These are phyloP conservation scores for Thymus mandschuricus DNA, from an alignment of 257 asterid species.

Conservation along the genomic window DNA sequence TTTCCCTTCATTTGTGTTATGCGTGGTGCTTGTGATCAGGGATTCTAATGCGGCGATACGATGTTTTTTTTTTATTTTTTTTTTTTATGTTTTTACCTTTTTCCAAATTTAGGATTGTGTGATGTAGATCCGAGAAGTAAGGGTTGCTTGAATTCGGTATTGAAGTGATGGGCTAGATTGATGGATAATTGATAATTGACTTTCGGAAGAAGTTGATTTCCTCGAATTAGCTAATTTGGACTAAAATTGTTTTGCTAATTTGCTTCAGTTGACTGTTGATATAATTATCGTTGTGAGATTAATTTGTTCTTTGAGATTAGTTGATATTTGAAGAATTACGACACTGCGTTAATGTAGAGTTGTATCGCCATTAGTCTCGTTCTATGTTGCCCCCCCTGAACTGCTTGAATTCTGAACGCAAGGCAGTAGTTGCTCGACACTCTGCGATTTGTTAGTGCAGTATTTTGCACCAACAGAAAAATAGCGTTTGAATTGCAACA, in stretches of 20 bases:
- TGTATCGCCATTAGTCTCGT: neutral
- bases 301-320: neutral
- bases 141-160: slow-evolving; percentile 16
- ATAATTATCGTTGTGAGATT: neutral
- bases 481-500: neutral
- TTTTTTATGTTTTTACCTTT: too few relatives aligned
- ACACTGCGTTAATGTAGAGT: neutral
- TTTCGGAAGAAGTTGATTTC: neutral
- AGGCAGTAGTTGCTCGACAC: neutral
- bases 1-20: neutral
- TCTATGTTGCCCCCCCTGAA: neutral
- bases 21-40: neutral
- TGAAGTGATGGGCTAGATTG: neutral
- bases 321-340: neutral
- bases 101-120: slow-evolving; percentile 17
- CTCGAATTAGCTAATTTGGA: neutral
- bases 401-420: too few relatives aligned
- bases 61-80: neutral
- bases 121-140: slow-evolving; percentile 38
- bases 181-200: neutral
- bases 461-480: neutral
- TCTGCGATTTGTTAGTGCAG: neutral
- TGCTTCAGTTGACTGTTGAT: neutral
- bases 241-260: neutral
- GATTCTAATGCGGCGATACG: neutral